These are phyloP conservation scores for Rhizopogon rudus DNA, from an alignment of 768 basidiomycete species.

Conservation along the genomic window DNA sequence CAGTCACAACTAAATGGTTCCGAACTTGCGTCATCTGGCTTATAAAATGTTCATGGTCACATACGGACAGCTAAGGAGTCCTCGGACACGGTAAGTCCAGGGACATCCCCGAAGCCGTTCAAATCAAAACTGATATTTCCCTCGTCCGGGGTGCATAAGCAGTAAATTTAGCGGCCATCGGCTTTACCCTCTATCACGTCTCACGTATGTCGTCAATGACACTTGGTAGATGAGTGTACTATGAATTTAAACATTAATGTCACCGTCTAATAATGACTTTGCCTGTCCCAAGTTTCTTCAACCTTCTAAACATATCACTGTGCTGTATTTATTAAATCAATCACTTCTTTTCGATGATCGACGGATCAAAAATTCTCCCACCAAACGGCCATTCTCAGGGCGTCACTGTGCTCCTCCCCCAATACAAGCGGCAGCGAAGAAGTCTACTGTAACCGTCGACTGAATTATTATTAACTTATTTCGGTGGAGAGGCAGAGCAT, in stretches of 20 bases:
- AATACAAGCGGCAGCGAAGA: background rate
- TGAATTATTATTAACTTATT: background rate
- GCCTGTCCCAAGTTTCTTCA: background rate
- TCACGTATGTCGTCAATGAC: background rate
- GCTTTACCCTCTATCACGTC: background rate
- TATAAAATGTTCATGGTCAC: background rate
- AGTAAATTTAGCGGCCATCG: background rate
- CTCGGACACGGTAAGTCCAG: background rate
- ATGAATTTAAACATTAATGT: background rate
- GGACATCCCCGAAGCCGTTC: background rate
- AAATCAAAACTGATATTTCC: background rate
- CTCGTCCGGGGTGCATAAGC: background rate
- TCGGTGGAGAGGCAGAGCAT: background rate
- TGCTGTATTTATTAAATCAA: background rate
- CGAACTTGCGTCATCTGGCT: background rate
- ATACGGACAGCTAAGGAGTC: background rate
- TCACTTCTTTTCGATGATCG: background rate
- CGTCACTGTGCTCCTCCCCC: background rate
- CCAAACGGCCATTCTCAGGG: background rate
- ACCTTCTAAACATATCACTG: too few relatives aligned
- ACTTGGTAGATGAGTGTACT: background rate
- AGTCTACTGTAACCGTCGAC: background rate
- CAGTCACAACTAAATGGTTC: background rate
- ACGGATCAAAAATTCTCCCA: background rate
- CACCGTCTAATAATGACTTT: background rate